phyloP scores from a whole-genome alignment of 2,329 filamentous ascomycete genomes.

The Ascochyta lentis region DNA sequence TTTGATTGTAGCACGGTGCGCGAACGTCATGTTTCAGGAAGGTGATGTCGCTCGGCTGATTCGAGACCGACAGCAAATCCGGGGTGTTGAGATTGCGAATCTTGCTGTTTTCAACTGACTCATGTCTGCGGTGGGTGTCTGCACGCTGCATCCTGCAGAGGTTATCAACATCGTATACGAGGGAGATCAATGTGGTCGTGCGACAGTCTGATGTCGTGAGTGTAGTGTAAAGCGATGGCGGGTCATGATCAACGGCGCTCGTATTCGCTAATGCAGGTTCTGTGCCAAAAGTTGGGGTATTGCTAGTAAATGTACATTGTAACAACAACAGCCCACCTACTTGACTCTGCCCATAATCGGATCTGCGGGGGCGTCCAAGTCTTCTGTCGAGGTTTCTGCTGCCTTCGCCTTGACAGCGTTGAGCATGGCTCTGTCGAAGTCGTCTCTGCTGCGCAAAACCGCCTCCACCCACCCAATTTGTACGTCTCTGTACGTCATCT shows the following conservation, averaged over 20 bases:
- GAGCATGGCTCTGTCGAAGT: constrained; percentile 91
- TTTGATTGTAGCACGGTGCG: constrained; percentile 3
- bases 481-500: constrained; percentile 88
- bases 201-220: not conserved
- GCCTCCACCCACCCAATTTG: constrained; percentile 96
- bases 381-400: constrained; percentile 81
- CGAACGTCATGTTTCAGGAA: not conserved
- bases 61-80: constrained; percentile 1
- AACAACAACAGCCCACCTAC: constrained; percentile 47
- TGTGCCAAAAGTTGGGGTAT: not conserved
- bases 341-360: constrained; percentile 96
- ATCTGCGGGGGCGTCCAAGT: constrained; percentile 71
- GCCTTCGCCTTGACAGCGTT: constrained; percentile 86
- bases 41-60: not conserved
- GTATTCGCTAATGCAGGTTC: constrained; percentile 16
- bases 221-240: not conserved
- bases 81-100: constrained; percentile 9
- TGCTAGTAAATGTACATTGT: not conserved
- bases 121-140: not conserved
- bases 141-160: not conserved
- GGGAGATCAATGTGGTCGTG: not conserved
- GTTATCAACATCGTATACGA: not conserved
- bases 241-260: constrained; percentile 5
- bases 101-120: not conserved
- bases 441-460: constrained; percentile 83